Evolutionary conservation across 75 land plant species (phyloP), one percentile per base, ranked within the genome.

Genomic region (Sequoia sempervirens): DNA sequence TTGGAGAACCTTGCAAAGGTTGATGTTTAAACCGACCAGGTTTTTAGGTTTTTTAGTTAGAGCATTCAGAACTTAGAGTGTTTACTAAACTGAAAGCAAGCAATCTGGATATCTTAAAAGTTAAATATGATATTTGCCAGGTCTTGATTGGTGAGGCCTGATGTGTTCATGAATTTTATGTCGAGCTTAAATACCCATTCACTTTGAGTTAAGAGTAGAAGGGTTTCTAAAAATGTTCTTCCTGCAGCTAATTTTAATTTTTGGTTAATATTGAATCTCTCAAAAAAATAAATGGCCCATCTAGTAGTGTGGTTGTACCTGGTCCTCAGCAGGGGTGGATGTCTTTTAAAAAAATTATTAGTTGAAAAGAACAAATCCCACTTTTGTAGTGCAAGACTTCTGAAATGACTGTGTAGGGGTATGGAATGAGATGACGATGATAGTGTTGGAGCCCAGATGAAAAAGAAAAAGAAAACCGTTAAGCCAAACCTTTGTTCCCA

Each of bases 171-270:
- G 56, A 90, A 70, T 15, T 50, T 75, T 66, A 87, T 15, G 14
- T 80, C 66, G 46, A 85, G 85, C 23, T 74, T 34, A 87, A 15
- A 5, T 17, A 30, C 8, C 53, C 69, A 14, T 87, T 69, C 18
- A 84, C 17, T 52, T 89, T 88, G 79, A 84, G 84, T 1, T 84
- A 32, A 87, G 86, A 36, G 87, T 52, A 9, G 85, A 87, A 23
- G 91, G 91, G 53, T 90, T 90, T 18, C 87, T 43, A 28, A 84
- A 53, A 40, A 90, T 84, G 73, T n/a, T 36, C 20, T 72, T 72
- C 75, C 75, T 28, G 2, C 15, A 72, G 32, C 75, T 72, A 38
- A 1, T n/a, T n/a, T n/a, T n/a, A n/a, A n/a, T 32, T 13, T 74
- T 36, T 18, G 15, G 76, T 74, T 45, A 37, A 74, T 74, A 23